Evolutionary conservation across 2,329 filamentous ascomycete genomes (phyloP), one percentile per base, ranked within the genome.

Genomic region (Coniochaeta sp.): DNA sequence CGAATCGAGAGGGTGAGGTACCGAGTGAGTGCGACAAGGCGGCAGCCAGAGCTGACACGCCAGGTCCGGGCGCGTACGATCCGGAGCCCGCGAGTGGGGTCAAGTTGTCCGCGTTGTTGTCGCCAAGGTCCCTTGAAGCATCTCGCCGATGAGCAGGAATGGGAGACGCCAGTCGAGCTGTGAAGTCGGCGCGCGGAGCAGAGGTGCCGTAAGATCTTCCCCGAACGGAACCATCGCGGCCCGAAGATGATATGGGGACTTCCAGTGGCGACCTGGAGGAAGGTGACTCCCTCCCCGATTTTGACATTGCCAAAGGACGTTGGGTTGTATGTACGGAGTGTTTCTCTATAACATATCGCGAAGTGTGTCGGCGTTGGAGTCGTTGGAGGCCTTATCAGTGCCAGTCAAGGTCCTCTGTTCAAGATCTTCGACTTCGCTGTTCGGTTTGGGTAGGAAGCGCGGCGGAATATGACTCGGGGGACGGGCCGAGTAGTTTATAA

Each of bases 21-120:
- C 85, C 86, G 32, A 87, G 72, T 10, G 85, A 87, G 60, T 86
- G 84, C 54, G 87, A 87, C 56, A 96, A 73, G n/a, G 90, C 92
- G 24, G 89, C 88, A 31, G 92, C 91, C 51, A 97, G 80, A 55
- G 91, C 91, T 24, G 92, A 96, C 48, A 91, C 82, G 22, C 90
- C 90, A 7, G 90, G 91, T 1, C 89, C 90, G 6, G 85, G 81
- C 7, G 82, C 70, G 48, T 82, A 86, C 20, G 81, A 79, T 57
- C 74, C 81, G 50, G 79, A 78, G 53, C 81, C 85, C 8, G 85
- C 76, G 32, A 95, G 76, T 32, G 88, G 85, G 33, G 83, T 78
- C 52, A 82, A 68, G 51, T 66, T 71, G 18, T 73, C 75, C n/a
- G 63, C 57, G 58, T 63, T 62, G 20, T 73, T 71, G 51, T 77